These are phyloP conservation scores for Lactifluus subvellereus DNA, from an alignment of 768 basidiomycete species.

Conservation along the genomic window DNA sequence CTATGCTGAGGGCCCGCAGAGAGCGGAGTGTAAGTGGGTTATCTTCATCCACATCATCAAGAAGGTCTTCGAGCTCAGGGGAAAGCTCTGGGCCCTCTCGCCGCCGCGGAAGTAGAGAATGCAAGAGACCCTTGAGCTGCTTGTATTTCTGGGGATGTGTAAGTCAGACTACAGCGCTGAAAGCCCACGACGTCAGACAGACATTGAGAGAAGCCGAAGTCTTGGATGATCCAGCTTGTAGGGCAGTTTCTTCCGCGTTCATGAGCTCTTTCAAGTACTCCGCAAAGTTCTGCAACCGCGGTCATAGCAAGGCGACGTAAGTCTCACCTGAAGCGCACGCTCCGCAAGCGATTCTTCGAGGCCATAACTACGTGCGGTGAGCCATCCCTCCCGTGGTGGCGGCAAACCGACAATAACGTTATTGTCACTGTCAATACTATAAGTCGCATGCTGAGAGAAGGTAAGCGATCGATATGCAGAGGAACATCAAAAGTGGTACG, in stretches of 20 bases:
- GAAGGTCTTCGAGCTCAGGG: constrained; percentile 21
- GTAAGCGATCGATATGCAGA: not conserved
- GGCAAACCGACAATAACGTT: constrained; percentile 21
- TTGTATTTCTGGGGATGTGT: constrained; percentile 11
- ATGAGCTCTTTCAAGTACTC: constrained; percentile 22
- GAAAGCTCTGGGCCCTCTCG: constrained; percentile 10
- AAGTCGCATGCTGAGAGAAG: constrained; percentile 18
- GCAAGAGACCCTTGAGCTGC: constrained; percentile 21
- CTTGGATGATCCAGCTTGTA: not conserved
- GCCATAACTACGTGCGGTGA: constrained; percentile 17
- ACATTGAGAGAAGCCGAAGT: constrained; percentile 3
- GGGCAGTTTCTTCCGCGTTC: constrained; percentile 12
- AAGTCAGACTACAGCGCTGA: not conserved
- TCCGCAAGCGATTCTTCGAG: constrained; percentile 21
- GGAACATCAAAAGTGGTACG: not conserved
- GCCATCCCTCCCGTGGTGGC: constrained; percentile 18
- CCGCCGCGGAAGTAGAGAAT: constrained; percentile 16
- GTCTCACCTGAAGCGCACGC: constrained; percentile 16
- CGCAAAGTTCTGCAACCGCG: not conserved
- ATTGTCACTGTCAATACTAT: constrained; percentile 21
- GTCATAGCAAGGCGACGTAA: not conserved
- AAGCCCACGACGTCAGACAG: not conserved
- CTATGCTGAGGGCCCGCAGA: constrained; percentile 16
- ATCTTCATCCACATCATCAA: constrained; percentile 18
- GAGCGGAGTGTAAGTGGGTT: constrained; percentile 17